Conservation (phyloP, 1,284 basidiomycete genomes). For the Sanghuangporus sanghuang region DNA sequence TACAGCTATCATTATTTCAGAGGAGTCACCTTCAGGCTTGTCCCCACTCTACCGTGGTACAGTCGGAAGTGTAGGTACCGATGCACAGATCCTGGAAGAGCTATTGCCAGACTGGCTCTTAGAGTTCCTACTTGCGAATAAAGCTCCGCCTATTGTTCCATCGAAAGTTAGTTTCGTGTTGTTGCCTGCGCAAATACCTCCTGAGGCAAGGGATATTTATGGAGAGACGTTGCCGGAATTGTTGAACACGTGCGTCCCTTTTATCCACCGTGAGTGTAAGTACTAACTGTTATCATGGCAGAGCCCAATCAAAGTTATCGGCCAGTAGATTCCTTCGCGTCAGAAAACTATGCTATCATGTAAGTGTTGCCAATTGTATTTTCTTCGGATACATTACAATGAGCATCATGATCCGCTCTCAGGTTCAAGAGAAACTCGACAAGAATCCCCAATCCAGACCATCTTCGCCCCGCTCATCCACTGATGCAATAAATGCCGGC, state of each 20-base stretch:
- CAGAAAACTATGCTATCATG: constrained; percentile 79
- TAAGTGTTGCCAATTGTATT: constrained; percentile 33
- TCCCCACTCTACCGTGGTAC: constrained; percentile 74
- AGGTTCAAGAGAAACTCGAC: constrained; percentile 88
- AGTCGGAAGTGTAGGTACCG: constrained; percentile 56
- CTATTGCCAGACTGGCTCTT: constrained; percentile 84
- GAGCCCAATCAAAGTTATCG: constrained; percentile 80
- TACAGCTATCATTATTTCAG: constrained; percentile 75
- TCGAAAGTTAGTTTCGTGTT: constrained; percentile 87
- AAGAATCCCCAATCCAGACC: constrained; percentile 32
- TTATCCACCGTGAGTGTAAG: constrained; percentile 2
- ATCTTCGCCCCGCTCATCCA: constrained; percentile 36
- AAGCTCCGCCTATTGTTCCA: constrained; percentile 41
- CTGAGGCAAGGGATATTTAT: constrained; percentile 37
- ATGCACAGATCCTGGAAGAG: constrained; percentile 70
- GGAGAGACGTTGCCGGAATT: constrained; percentile 66
- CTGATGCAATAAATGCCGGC: constrained; percentile 29
- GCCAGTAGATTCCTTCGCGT: constrained; percentile 84
- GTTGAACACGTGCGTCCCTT: constrained; percentile 61
- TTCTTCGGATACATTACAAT: background rate
- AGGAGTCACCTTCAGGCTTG: constrained; percentile 80
- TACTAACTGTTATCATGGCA: constrained; percentile 24
- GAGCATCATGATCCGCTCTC: background rate
- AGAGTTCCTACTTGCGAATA: constrained; percentile 79
- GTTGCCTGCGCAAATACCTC: constrained; percentile 58